phyloP scores from a whole-genome alignment of 306 rosid species.

The Vicia villosa region DNA sequence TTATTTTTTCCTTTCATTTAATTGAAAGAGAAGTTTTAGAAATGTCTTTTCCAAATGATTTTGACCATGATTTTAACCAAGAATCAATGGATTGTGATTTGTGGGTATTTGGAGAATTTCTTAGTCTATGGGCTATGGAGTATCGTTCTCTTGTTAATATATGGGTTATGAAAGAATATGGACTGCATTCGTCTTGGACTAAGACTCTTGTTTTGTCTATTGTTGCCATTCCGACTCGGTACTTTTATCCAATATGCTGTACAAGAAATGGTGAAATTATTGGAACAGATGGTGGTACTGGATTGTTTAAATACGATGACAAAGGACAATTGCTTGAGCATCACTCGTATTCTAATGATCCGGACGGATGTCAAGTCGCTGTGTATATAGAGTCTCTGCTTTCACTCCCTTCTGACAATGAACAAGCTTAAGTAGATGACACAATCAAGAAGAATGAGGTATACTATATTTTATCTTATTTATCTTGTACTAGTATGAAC shows the following conservation, averaged over 20 bases:
- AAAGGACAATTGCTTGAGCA: slow-evolving; percentile 20
- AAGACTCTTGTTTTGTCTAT: neutral
- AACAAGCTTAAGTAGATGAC: neutral
- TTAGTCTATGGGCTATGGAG: neutral
- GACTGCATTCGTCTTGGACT: slow-evolving; percentile 35
- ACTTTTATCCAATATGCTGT: neutral
- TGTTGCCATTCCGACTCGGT: neutral
- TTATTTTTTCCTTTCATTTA: slow-evolving; percentile 33
- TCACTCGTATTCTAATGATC: neutral
- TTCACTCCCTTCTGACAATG: neutral
- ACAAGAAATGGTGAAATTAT: slow-evolving; percentile 27
- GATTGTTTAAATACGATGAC: slow-evolving; percentile 23
- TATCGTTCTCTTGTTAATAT: neutral
- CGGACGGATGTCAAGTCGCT: neutral
- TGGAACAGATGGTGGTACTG: neutral
- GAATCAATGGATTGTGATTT: neutral
- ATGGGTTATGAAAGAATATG: slow-evolving; percentile 40
- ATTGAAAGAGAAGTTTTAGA: neutral
- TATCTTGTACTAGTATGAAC: neutral
- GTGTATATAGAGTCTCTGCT: slow-evolving; percentile 27
- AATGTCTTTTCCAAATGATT: neutral
- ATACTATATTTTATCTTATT: no score
- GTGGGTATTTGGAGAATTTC: slow-evolving; percentile 22
- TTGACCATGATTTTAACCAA: no score
- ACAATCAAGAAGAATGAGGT: neutral